Evolutionary conservation across 805 yeast species (phyloP), one percentile per base, ranked within the genome.

Genomic region (Wickerhamiella bombiphila): DNA sequence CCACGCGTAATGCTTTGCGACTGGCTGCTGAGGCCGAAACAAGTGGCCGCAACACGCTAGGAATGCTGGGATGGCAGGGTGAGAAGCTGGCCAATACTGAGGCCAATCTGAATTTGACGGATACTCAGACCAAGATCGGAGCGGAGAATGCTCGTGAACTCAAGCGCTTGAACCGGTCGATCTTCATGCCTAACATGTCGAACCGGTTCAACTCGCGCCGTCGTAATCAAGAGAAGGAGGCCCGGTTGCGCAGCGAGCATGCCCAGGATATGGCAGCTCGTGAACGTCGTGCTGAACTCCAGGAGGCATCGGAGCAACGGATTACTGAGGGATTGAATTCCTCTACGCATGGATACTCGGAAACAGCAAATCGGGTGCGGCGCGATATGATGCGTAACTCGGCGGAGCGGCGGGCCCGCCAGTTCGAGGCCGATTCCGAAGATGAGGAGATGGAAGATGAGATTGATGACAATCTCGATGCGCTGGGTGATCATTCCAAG

Each of bases 361-460:
- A 50, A 18, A 49, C 48, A 24, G 50, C 54, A 31, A 54, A 53
- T 30, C 70, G 72, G 52, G 70, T 70, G 44, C 68, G 64, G 38
- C 70, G 71, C 36, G 72, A 73, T 38, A 57, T 63, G 45, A 58
- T 67, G 44, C 66, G 73, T 34, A 63, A 54, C 32, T 45, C 51
- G 32, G 56, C 51, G 29, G 50, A 46, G 32, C 58, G 60, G 21
- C 50, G 47, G 33, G 53, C 54, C 50, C 56, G 52, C 42, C 51
- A 48, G 39, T 48, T 48, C 38, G 95, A 83, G 53, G 80, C 79
- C 35, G 96, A 88, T 58, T 74, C 75, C 35, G 96, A 88, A 55
- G 97, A 91, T 57, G 94, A 85, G 50, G 91, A 76, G 48, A 72
- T 83, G 72, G 97, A 88, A 54, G 71, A 77, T 44, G 94, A 86